phyloP scores from a whole-genome alignment of 2,329 filamentous ascomycete species.

The Colletotrichum sp. region DNA sequence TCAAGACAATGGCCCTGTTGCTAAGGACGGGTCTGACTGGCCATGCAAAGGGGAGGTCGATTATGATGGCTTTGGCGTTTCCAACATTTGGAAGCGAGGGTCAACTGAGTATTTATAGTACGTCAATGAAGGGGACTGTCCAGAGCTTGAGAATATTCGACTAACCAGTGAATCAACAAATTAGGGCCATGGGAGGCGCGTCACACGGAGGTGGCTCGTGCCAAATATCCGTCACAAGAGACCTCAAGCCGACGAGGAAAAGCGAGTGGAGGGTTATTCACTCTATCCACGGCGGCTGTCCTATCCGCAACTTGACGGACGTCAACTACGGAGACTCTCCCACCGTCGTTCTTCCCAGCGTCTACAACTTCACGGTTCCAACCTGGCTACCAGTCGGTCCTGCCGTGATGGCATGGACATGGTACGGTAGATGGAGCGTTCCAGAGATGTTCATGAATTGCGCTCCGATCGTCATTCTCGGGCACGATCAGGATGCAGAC shows the following conservation, averaged over 20 bases:
- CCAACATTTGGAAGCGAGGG: background rate
- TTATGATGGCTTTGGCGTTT: background rate
- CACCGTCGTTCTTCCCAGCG: background rate
- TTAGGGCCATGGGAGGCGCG: background rate
- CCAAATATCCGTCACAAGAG: background rate
- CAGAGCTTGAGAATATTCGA: background rate
- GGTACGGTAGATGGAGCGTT: background rate
- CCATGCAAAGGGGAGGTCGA: background rate
- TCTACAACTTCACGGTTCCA: background rate
- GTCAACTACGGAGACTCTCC: background rate
- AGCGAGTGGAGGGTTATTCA: background rate
- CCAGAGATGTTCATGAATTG: slow-evolving; percentile 1
- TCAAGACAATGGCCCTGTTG: background rate
- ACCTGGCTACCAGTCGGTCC: background rate
- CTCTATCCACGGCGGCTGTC: background rate
- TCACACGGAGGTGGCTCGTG: background rate
- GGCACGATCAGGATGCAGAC: background rate
- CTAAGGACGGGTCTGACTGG: background rate
- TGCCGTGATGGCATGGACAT: background rate
- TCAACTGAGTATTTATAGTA: background rate
- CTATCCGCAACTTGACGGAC: background rate
- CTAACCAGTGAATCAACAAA: background rate
- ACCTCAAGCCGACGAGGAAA: background rate
- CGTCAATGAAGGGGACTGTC: accelerated
- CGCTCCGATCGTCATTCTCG: background rate